These are phyloP conservation scores for Elongisporangium undulatum DNA, from an alignment of 352 stramenopile species.

Conservation along the genomic window DNA sequence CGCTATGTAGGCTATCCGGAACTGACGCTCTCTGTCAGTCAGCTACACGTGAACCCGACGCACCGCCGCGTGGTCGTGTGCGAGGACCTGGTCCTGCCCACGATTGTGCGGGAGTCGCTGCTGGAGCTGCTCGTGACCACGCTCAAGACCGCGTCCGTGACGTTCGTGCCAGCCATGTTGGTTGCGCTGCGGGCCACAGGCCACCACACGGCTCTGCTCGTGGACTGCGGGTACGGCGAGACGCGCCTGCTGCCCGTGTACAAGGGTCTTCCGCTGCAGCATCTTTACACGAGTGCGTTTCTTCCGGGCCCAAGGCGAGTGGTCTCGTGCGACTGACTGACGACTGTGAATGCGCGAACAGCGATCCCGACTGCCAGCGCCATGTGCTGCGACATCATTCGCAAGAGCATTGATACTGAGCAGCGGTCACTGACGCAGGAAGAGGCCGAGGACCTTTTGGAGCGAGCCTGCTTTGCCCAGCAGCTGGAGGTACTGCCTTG, in stretches of 20 bases:
- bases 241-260: conserved; percentile 73
- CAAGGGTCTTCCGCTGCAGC: conserved; percentile 73
- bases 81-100: conserved; percentile 69
- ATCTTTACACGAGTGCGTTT: conserved; percentile 58
- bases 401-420: conserved; percentile 15
- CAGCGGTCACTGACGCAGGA: conserved; percentile 11
- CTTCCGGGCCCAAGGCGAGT: not conserved
- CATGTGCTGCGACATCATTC: conserved; percentile 37
- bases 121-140: conserved; percentile 55
- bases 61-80: conserved; percentile 74
- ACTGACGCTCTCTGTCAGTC: conserved; percentile 16
- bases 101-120: conserved; percentile 57
- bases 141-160: conserved; percentile 62
- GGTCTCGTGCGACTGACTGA: not conserved
- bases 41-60: conserved; percentile 67
- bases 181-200: conserved; percentile 64
- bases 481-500: conserved; percentile 8
- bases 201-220: conserved; percentile 70
- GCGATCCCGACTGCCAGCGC: conserved; percentile 38
- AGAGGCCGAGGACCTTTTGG: conserved; percentile 57
- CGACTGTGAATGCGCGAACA: conserved; percentile 9
- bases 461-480: conserved; percentile 73
- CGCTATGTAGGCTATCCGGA: not conserved
- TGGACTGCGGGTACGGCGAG: conserved; percentile 77
- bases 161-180: conserved; percentile 61